These are phyloP conservation scores for Cutaneotrichosporon sp. DNA, from an alignment of 1,284 basidiomycete genomes.

Conservation along the genomic window DNA sequence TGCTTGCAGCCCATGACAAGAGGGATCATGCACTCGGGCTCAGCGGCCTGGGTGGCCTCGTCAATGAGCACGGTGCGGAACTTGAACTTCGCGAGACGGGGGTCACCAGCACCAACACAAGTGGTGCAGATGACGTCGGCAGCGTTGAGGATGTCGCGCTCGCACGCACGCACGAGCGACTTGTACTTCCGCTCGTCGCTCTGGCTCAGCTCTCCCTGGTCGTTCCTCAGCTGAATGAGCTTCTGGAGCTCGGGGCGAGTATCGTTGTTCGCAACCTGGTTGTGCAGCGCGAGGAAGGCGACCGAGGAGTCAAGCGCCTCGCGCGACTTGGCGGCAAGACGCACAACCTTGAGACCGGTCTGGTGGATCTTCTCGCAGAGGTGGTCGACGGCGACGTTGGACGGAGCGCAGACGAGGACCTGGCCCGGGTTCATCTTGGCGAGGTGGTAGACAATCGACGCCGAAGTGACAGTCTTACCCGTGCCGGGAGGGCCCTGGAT, in stretches of 20 bases:
- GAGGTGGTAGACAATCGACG: slow-evolving; percentile 97
- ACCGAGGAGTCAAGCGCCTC: slow-evolving; percentile 95
- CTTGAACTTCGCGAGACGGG: slow-evolving; percentile 91
- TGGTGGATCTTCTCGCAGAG: slow-evolving; percentile 98
- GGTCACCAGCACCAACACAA: slow-evolving; percentile 97
- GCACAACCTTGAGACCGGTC: slow-evolving; percentile 96
- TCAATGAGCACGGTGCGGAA: slow-evolving; percentile 98
- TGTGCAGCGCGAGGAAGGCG: slow-evolving; percentile 90
- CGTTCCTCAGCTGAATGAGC: slow-evolving; percentile 94
- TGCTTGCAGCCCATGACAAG: slow-evolving; percentile 98
- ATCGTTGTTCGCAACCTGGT: slow-evolving; percentile 95
- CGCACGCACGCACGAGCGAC: slow-evolving; percentile 87
- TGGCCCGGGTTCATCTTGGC: slow-evolving; percentile 99
- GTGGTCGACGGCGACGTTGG: slow-evolving; percentile 99
- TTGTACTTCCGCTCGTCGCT: slow-evolving; percentile 98
- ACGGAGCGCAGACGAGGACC: slow-evolving; percentile 97
- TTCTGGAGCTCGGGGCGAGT: slow-evolving; percentile 95
- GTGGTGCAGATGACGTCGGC: slow-evolving; percentile 99
- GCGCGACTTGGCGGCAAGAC: slow-evolving; percentile 94
- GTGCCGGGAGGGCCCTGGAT: slow-evolving; percentile 99
- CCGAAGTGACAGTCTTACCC: slow-evolving; percentile 99
- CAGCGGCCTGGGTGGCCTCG: slow-evolving; percentile 97
- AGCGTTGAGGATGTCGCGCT: slow-evolving; percentile 92
- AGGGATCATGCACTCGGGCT: slow-evolving; percentile 99
- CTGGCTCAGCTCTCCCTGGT: slow-evolving; percentile 94